Percentiles rank a stretch among this genome's conserved stretches.
phyloP scores from a whole-genome alignment of 2,329 filamentous ascomycete genomes.

The Mollisia scopiformis region DNA sequence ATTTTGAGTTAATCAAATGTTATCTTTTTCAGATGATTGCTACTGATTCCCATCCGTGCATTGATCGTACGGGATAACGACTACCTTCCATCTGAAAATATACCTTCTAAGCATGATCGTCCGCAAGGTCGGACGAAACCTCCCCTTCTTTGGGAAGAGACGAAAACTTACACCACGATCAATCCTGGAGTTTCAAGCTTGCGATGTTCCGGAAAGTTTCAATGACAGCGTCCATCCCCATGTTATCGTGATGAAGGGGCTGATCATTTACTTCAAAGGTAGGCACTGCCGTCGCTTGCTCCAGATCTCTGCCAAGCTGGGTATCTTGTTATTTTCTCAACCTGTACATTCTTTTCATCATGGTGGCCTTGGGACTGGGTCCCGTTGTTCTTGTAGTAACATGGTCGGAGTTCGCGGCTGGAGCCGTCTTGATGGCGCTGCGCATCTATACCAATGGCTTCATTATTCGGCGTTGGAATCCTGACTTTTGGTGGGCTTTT shows the following conservation, averaged over 20 bases:
- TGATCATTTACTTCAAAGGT: conserved; percentile 16
- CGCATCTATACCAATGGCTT: conserved; percentile 18
- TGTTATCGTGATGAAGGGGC: conserved; percentile 12
- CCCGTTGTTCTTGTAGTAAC: conserved; percentile 15
- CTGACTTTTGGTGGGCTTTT: conserved; percentile 17
- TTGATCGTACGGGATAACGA: conserved; percentile 14
- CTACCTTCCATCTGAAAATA: conserved; percentile 17
- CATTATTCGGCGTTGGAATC: conserved; percentile 18
- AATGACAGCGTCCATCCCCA: conserved; percentile 16
- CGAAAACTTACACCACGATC: conserved; percentile 15
- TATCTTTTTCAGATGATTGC: conserved; percentile 10
- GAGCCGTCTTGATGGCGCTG: conserved; percentile 17
- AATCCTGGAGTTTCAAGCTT: conserved; percentile 11
- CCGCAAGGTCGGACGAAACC: conserved; percentile 13
- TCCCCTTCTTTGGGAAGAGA: conserved; percentile 11
- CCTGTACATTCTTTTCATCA: conserved; percentile 17
- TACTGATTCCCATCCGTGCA: conserved; percentile 14
- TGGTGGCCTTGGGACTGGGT: conserved; percentile 18
- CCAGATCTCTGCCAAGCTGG: conserved; percentile 13
- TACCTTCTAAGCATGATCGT: conserved; percentile 16
- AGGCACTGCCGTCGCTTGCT: conserved; percentile 12
- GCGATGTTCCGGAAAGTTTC: conserved; percentile 16
- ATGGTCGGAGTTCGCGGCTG: conserved; percentile 17
- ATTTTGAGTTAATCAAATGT: conserved; percentile 3
- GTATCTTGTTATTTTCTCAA: conserved; percentile 16